These are phyloP conservation scores for Trichophyton simii DNA, from an alignment of 2,329 filamentous ascomycete species.

Conservation along the genomic window DNA sequence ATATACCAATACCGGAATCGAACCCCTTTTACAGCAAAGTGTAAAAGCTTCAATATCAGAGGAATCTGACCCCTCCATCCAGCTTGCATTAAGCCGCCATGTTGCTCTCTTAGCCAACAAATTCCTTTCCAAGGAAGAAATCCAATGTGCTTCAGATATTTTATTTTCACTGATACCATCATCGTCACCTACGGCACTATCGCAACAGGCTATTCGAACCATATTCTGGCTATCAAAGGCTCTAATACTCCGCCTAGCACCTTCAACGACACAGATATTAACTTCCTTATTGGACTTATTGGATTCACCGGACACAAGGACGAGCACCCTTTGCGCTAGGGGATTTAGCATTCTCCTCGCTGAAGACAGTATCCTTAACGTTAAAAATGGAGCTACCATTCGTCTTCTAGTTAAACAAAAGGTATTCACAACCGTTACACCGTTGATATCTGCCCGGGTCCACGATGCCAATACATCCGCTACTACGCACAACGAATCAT, in stretches of 20 bases:
- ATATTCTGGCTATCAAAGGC: slow-evolving; percentile 51
- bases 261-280: slow-evolving; percentile 39
- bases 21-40: slow-evolving; percentile 25
- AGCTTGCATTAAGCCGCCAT: slow-evolving; percentile 32
- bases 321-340: slow-evolving; percentile 41
- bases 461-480: slow-evolving; percentile 27
- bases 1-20: slow-evolving; percentile 22
- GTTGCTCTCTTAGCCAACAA: slow-evolving; percentile 32
- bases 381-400: slow-evolving; percentile 49
- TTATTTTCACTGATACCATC: slow-evolving; percentile 23
- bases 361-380: slow-evolving; percentile 48
- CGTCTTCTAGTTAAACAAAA: slow-evolving; percentile 52
- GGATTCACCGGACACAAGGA: slow-evolving; percentile 32
- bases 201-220: slow-evolving; percentile 37
- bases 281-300: slow-evolving; percentile 37
- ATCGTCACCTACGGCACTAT: slow-evolving; percentile 14
- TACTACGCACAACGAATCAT: slow-evolving; percentile 11
- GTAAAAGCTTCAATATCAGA: slow-evolving; percentile 23
- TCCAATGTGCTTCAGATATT: slow-evolving; percentile 22
- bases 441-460: slow-evolving; percentile 43
- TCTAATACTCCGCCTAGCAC: slow-evolving; percentile 43
- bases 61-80: slow-evolving; percentile 23
- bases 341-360: slow-evolving; percentile 49
- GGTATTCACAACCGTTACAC: slow-evolving; percentile 48
- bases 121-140: slow-evolving; percentile 26